These are phyloP conservation scores for Pseudopyricularia javanii DNA, from an alignment of 2,329 filamentous ascomycete genomes.

Conservation along the genomic window DNA sequence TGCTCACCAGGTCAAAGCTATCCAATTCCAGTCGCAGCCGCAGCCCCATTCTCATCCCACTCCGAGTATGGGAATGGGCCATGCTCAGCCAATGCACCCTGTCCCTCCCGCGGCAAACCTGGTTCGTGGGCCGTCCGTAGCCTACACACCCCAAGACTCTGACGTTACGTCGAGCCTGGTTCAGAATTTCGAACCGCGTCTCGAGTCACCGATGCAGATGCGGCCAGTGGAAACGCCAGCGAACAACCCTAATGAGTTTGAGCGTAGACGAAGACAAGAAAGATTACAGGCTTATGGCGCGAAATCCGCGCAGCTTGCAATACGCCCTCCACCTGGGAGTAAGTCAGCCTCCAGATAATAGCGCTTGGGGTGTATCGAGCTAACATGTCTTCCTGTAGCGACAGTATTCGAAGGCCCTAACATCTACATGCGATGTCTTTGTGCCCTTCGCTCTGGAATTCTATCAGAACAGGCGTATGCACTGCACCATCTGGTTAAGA, in stretches of 20 bases:
- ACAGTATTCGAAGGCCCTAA: constrained; percentile 64
- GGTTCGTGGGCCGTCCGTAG: constrained; percentile 28
- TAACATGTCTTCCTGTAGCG: constrained; percentile 13
- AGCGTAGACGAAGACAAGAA: constrained; percentile 36
- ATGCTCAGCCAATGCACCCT: constrained; percentile 8
- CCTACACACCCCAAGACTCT: constrained; percentile 39
- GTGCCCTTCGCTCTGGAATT: constrained; percentile 70
- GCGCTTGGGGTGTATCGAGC: constrained; percentile 8
- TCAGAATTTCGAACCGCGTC: constrained; percentile 59
- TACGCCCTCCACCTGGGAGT: constrained; percentile 41
- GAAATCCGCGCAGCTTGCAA: constrained; percentile 39
- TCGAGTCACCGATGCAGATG: constrained; percentile 47
- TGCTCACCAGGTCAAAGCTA: constrained; percentile 1
- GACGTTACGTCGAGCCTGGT: constrained; percentile 49
- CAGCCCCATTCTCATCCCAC: constrained; percentile 15
- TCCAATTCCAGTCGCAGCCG: constrained; percentile 13
- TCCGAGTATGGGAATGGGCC: constrained; percentile 4
- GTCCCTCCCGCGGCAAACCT: constrained; percentile 13
- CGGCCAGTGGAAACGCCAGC: constrained; percentile 64
- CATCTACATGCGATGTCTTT: constrained; percentile 81
- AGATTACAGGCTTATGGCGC: constrained; percentile 24
- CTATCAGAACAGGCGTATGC: constrained; percentile 82
- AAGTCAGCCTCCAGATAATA: constrained; percentile 19
- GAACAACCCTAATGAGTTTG: constrained; percentile 60
- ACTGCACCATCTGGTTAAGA: constrained; percentile 85